Evolutionary conservation across 805 yeast genomes (phyloP), one percentile per base, ranked within the genome.

Genomic region (Dipodascus geniculatus): DNA sequence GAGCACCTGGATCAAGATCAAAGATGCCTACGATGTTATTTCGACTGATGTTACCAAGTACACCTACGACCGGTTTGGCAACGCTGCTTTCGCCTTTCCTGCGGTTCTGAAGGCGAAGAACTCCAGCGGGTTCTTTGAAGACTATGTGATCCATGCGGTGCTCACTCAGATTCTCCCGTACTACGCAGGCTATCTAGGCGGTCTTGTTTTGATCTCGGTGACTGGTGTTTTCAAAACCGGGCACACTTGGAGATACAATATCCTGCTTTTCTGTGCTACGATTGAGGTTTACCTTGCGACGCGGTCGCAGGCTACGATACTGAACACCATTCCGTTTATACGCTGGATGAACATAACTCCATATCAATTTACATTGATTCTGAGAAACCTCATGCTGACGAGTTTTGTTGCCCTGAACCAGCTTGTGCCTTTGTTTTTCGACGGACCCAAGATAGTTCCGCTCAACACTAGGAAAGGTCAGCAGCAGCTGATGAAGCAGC

Each of bases 41-140:
- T 75, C 84, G 14, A 93, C 87, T 65, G 75, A 82, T 11, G 81
- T 82, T 61, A 82, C 83, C 71, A 81, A 96, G 75, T 87, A 82
- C 48, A 65, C 82, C 2, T 91, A 90, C 65, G 96, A 90, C 69
- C 79, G 82, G 57, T 87, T 81, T 63, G 97, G 97, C 68, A 38
- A 22, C n/a, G 35, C 19, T 33, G 53, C 51, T 14, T 19, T 35
- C 28, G 33, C 48, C 22, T 54, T 44, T 42, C 53, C 53, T 42
- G 42, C 38, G 3, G n/a, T 22, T 48, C 22, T 42, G 6, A 31
- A 50, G 9, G 28, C 48, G 4, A 50, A 6, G 11, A 20, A 20
- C 23, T 22, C 38, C 6, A 49, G 8, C n/a, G 8, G n/a, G 51
- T 47, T 50, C 20, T 42, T 33, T 42, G 24, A 23, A 28, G 52